Evolutionary conservation across 768 basidiomycete genomes (phyloP), one percentile per base, ranked within the genome.

Genomic region (Lactifluus echinatus): DNA sequence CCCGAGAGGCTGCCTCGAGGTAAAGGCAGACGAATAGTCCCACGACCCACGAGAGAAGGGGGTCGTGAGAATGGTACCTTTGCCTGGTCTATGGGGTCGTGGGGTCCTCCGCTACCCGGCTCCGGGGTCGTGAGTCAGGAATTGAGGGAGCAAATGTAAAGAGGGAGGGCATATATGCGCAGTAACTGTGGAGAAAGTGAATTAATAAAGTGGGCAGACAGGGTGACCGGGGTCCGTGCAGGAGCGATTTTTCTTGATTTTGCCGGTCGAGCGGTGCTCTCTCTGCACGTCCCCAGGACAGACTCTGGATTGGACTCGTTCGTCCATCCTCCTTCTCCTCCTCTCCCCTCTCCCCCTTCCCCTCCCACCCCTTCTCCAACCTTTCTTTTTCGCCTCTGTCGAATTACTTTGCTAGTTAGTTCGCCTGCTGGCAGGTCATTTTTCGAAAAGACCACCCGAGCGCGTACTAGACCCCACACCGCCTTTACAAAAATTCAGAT

Each of bases 341-440:
- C 46, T 31, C 40, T 36, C n/a, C 44, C 52, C 24, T n/a, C 54
- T 47, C 53, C 28, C 53, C 21, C 28, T 28, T n/a, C 29, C 2
- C 8, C 29, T 49, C 42, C 37, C 23, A 19, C n/a, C 36, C 53
- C 42, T 48, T 19, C 37, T 50, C 33, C 40, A 31, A 36, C 31
- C 39, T 23, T 53, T 50, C 44, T 45, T 50, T 33, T 60, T 55
- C 43, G 53, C 55, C 53, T 57, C 39, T 51, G 43, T 54, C 63
- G 60, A 62, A 63, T 62, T 55, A 54, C 60, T 63, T 42, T 55
- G 47, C 57, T 60, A 62, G 61, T 62, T 60, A 62, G 58, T 62
- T 63, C 56, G 60, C 63, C 63, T 63, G 63, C 63, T 63, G 63
- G 63, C 63, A 63, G 63, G 63, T 63, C 63, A 59, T 52, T 58